Evolutionary conservation across 306 rosid species (phyloP).

Genomic region (Lablab purpureus): DNA sequence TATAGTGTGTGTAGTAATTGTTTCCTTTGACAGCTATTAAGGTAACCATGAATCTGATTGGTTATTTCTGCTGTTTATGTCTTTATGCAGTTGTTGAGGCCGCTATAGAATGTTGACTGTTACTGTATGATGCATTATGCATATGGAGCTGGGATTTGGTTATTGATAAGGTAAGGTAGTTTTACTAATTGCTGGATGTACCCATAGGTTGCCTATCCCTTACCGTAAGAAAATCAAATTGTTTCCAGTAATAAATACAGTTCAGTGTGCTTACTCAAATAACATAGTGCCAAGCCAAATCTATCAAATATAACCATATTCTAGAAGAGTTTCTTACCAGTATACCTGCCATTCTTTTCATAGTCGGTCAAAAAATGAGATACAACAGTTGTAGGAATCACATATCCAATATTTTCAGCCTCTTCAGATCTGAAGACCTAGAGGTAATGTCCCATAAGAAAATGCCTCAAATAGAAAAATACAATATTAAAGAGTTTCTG

Average conservation of each 20-base stretch:
- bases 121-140: neutral
- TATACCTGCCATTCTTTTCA: conserved; percentile 86
- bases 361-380: conserved; percentile 94
- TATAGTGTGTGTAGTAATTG: neutral
- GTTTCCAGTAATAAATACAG: neutral
- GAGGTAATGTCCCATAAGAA: conserved; percentile 64
- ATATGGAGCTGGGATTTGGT: neutral
- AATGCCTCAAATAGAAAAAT: conserved; percentile 25
- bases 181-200: neutral
- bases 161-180: neutral
- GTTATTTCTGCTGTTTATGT: neutral
- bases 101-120: neutral
- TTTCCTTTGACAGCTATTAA: neutral
- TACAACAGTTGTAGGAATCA: conserved; percentile 94
- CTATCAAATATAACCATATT: conserved; percentile 38
- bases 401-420: conserved; percentile 99
- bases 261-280: conserved; percentile 7
- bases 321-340: conserved; percentile 70
- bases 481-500: neutral
- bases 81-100: neutral
- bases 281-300: conserved; percentile 36
- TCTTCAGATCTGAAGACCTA: conserved; percentile 99
- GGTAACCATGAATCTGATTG: neutral
- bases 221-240: neutral
- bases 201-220: neutral